Evolutionary conservation across 2,329 filamentous ascomycete species (phyloP).

Genomic region (Fusarium nanum): DNA sequence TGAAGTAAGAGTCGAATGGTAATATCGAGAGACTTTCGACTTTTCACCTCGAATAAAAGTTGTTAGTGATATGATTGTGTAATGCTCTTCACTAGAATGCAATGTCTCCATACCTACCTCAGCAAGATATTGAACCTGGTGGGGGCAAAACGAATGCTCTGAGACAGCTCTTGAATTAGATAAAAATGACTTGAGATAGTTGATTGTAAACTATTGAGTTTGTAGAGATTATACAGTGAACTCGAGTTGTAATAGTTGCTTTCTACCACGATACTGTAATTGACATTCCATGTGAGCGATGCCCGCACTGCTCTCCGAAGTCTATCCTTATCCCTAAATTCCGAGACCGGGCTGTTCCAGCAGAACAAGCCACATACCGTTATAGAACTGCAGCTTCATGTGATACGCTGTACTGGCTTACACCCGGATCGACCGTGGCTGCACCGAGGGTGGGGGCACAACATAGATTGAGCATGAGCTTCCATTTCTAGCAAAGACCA

Average conservation of each 20-base stretch:
- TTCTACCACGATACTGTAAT: not conserved
- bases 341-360: not conserved
- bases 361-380: not conserved
- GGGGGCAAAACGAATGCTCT: not conserved
- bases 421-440: conserved; percentile 33
- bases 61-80: not conserved
- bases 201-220: rapidly evolving
- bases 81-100: not conserved
- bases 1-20: not conserved
- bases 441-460: conserved; percentile 32
- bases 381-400: conserved; percentile 14
- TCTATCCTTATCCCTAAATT: not conserved
- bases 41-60: not conserved
- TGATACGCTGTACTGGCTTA: conserved; percentile 32
- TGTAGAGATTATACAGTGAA: too few relatives aligned
- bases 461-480: conserved; percentile 12
- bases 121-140: not conserved
- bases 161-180: not conserved
- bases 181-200: not conserved
- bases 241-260: too few relatives aligned
- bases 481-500: not conserved
- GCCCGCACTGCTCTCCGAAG: not conserved
- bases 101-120: not conserved
- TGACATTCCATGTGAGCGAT: not conserved
- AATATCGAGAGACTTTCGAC: not conserved